phyloP scores from a whole-genome alignment of 2,329 filamentous ascomycete genomes.

The Parasarocladium wereldwijsianum region DNA sequence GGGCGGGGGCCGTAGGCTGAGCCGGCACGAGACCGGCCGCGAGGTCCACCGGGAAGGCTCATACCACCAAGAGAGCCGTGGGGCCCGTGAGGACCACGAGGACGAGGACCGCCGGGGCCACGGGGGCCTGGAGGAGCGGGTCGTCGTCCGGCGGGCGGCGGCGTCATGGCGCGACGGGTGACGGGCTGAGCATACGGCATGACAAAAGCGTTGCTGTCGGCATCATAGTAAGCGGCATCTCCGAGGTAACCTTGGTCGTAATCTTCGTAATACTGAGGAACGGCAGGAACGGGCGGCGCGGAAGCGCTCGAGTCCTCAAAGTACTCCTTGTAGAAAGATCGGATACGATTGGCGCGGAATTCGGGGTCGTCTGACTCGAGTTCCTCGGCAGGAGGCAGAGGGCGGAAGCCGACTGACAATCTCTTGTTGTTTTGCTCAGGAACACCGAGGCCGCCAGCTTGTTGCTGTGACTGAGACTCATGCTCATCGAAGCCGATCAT shows the following conservation, averaged over 20 bases:
- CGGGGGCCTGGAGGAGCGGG: constrained; percentile 19
- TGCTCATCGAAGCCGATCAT: constrained; percentile 8
- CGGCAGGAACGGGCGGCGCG: constrained; percentile 23
- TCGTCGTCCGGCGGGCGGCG: constrained; percentile 51
- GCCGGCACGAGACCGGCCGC: constrained; percentile 37
- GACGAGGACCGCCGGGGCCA: constrained; percentile 12
- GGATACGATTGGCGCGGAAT: constrained; percentile 84
- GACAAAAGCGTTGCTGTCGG: constrained; percentile 55
- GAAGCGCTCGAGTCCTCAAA: constrained; percentile 66
- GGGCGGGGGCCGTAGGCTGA: constrained; percentile 37
- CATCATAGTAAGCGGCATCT: constrained; percentile 49
- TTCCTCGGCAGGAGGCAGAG: constrained; percentile 74
- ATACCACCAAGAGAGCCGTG: constrained; percentile 36
- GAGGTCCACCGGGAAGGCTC: constrained; percentile 27
- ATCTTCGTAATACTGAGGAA: constrained; percentile 55
- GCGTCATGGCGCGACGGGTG: constrained; percentile 86
- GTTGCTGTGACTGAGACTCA: constrained; percentile 12
- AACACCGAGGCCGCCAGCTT: constrained; percentile 29
- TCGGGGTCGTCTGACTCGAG: constrained; percentile 76
- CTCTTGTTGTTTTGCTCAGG: constrained; percentile 40
- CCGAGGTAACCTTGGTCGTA: constrained; percentile 56
- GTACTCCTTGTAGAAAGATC: constrained; percentile 99
- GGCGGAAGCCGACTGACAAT: constrained; percentile 61
- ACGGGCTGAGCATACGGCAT: constrained; percentile 77
- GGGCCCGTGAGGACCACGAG: constrained; percentile 19